Evolutionary conservation across 805 yeast species (phyloP), one percentile per base, ranked within the genome.

Genomic region (Torulaspora franciscae): DNA sequence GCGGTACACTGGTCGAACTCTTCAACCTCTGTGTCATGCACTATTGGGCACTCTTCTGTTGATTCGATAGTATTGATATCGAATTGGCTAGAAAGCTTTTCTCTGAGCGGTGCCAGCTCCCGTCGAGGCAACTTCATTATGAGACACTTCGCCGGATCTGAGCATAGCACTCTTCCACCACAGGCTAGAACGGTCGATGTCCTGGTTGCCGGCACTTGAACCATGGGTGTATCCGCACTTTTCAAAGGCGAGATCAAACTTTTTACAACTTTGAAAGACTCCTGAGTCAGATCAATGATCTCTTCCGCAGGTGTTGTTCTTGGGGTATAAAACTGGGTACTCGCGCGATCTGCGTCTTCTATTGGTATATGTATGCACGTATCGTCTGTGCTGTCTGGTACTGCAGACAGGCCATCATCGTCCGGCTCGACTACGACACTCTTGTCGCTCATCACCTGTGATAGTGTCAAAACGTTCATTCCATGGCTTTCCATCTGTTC

Each of bases 141-240:
- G 17, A 47, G 27, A 8, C 32, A 39, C 7, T 24, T 34, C 23
- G 17, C 19, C 9, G 28, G 17, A 15, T 34, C 25, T 7, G 6
- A 11, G 11, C 24, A n/a, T 15, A 37, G 26, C 7, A 37, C 27
- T 22, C 30, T 19, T 14, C 36, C 32, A n/a, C 26, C 36, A 8
- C 32, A 37, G 9, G 40, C 33, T 6, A 33, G 19, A 11, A 37
- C 11, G 4, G 66, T 61, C 3, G 64, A 44, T 1, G 54, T 46
- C 40, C 65, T 52, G n/a, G 67, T 59, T 3, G 64, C 66, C 4
- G 66, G 66, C 2, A 64, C 63, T 44, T 64, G 64, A 4, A 62
- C 47, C 19, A 23, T 32, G 8, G 50, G 15, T 14, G 37, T 15
- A 6, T 38, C 45, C 15, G 48, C 49, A n/a, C 40, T n/a, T 37